Conservation (phyloP, 129 eudicot genomes). For the Chrysanthemum lavandulifolium region DNA sequence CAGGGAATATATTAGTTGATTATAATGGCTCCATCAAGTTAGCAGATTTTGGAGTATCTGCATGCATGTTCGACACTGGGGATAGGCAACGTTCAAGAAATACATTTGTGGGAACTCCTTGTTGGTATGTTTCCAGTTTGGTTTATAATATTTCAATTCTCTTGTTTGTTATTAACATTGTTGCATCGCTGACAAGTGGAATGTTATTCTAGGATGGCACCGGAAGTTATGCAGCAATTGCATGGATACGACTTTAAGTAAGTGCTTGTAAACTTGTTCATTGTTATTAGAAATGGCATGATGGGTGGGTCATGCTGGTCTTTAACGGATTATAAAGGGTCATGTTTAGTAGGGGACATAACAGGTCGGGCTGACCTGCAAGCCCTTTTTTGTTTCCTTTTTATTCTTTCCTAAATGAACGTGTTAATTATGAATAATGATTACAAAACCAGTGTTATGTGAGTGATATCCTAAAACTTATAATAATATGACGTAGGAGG, state of each 20-base stretch:
- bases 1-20: conserved; percentile 88
- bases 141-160: conserved; percentile 4
- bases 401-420: no score
- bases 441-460: no score
- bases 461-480: no score
- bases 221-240: conserved; percentile 94
- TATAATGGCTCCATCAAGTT: conserved; percentile 74
- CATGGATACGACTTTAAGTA: conserved; percentile 98
- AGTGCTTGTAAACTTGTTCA: conserved; percentile 30
- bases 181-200: conserved; percentile 11
- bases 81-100: conserved; percentile 94
- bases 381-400: no score
- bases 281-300: not conserved
- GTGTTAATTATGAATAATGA: no score
- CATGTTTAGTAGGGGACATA: no score
- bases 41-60: conserved; percentile 97
- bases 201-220: conserved; percentile 80
- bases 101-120: conserved; percentile 97
- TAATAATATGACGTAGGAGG: no score
- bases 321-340: no score
- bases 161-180: not conserved
- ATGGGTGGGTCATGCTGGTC: no score
- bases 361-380: no score
- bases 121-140: conserved; percentile 56
- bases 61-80: conserved; percentile 95